phyloP scores from a whole-genome alignment of 352 stramenopile species.

The Pythium oligandrum region DNA sequence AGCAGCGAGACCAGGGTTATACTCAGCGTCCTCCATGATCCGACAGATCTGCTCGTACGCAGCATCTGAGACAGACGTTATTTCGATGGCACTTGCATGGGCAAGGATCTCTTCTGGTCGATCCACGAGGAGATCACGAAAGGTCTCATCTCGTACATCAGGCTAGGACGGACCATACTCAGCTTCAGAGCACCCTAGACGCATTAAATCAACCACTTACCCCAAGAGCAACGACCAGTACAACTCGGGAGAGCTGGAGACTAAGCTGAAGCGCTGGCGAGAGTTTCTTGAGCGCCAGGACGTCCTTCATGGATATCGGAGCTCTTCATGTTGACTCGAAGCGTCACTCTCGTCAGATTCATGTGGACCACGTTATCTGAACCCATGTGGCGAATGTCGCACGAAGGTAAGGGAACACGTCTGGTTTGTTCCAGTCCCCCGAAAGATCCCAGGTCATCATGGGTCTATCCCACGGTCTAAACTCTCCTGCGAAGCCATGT shows the following conservation, averaged over 20 bases:
- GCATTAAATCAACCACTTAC: not conserved
- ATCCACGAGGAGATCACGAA: slow-evolving; percentile 39
- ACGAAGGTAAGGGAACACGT: too few species aligned
- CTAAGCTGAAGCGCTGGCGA: slow-evolving; percentile 44
- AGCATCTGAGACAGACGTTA: slow-evolving; percentile 26
- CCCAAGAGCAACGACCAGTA: slow-evolving; percentile 14
- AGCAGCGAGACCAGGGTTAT: slow-evolving; percentile 44
- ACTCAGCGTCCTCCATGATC: slow-evolving; percentile 46
- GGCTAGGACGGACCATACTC: not conserved
- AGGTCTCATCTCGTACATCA: slow-evolving; percentile 32
- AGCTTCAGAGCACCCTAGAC: too few species aligned
- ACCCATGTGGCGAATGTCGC: too few species aligned
- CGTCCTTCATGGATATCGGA: slow-evolving; percentile 31
- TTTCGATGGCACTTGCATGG: slow-evolving; percentile 16
- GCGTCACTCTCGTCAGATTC: too few species aligned
- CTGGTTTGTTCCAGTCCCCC: too few species aligned
- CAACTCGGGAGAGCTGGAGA: slow-evolving; percentile 31
- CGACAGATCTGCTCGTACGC: slow-evolving; percentile 40
- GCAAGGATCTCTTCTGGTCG: slow-evolving; percentile 32
- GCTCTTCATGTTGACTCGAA: too few species aligned
- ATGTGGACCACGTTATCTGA: too few species aligned
- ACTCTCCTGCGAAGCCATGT: too few species aligned
- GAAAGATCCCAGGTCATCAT: too few species aligned
- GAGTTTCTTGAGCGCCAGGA: slow-evolving; percentile 46
- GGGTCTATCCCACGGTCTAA: too few species aligned